These are phyloP conservation scores for Rhizopus delemar DNA, from an alignment of 371 early-diverging fungal genomes.

Conservation along the genomic window DNA sequence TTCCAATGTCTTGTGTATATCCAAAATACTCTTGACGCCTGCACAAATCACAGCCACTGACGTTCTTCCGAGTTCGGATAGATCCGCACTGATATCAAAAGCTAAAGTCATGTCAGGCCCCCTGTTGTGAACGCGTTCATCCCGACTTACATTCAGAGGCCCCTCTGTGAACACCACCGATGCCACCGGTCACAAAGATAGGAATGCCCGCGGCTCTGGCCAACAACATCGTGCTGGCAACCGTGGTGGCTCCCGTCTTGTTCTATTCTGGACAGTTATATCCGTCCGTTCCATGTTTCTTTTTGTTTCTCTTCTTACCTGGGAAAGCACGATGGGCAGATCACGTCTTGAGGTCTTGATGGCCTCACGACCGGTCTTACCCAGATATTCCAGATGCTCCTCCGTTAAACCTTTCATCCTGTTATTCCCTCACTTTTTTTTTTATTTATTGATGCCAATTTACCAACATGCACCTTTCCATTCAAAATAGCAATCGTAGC, in stretches of 20 bases:
- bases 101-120: constrained; percentile 32
- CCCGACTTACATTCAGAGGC: constrained; percentile 63
- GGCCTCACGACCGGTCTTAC: constrained; percentile 60
- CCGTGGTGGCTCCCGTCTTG: constrained; percentile 85
- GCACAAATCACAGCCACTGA: constrained; percentile 93
- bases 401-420: constrained; percentile 35
- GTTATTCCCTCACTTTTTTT: background rate
- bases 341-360: constrained; percentile 87
- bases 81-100: constrained; percentile 90
- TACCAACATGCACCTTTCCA: constrained; percentile 81
- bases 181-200: constrained; percentile 95
- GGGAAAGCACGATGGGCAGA: constrained; percentile 71
- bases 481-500: constrained; percentile 91
- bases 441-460: background rate
- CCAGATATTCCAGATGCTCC: constrained; percentile 66
- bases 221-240: constrained; percentile 84
- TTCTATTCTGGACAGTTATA: constrained; percentile 29
- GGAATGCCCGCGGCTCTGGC: constrained; percentile 84
- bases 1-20: constrained; percentile 88
- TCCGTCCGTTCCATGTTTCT: background rate
- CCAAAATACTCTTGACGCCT: constrained; percentile 92
- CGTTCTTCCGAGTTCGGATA: constrained; percentile 88
- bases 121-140: background rate
- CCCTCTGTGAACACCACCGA: constrained; percentile 94
- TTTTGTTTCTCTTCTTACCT: constrained; percentile 37